phyloP scores from a whole-genome alignment of 768 basidiomycete species.

The Pisolithus sp. region DNA sequence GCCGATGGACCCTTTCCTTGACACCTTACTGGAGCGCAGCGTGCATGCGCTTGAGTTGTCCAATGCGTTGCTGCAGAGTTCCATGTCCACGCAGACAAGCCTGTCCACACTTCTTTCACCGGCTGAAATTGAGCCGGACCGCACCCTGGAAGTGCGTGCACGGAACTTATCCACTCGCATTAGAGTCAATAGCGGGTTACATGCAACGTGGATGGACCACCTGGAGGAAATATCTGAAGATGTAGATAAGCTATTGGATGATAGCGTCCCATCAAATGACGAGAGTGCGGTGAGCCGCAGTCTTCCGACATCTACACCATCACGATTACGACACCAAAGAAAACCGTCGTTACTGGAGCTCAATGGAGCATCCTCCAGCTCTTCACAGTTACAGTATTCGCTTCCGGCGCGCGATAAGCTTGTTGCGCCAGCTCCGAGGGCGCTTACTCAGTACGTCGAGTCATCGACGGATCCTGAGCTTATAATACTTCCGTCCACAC shows the following conservation, averaged over 20 bases:
- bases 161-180: slow-evolving; percentile 49
- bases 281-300: slow-evolving; percentile 36
- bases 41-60: slow-evolving; percentile 85
- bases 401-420: slow-evolving; percentile 47
- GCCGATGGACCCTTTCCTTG: slow-evolving; percentile 51
- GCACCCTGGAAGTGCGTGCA: slow-evolving; percentile 41
- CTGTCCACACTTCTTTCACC: slow-evolving; percentile 43
- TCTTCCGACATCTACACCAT: slow-evolving; percentile 35
- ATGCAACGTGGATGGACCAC: slow-evolving; percentile 60
- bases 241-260: slow-evolving; percentile 52
- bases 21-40: slow-evolving; percentile 74
- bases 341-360: slow-evolving; percentile 42
- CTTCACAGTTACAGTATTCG: slow-evolving; percentile 46
- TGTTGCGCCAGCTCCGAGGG: slow-evolving; percentile 64
- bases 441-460: slow-evolving; percentile 68
- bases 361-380: slow-evolving; percentile 19
- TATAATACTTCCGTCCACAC: slow-evolving; percentile 62
- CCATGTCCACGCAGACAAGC: slow-evolving; percentile 63
- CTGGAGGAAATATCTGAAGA: slow-evolving; percentile 57
- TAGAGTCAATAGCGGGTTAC: slow-evolving; percentile 35
- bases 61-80: slow-evolving; percentile 69
- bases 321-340: slow-evolving; percentile 30
- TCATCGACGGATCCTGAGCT: slow-evolving; percentile 46
- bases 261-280: slow-evolving; percentile 5
- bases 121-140: slow-evolving; percentile 39